These are phyloP conservation scores for Marasmius sp. DNA, from an alignment of 1,284 basidiomycete species.

Conservation along the genomic window DNA sequence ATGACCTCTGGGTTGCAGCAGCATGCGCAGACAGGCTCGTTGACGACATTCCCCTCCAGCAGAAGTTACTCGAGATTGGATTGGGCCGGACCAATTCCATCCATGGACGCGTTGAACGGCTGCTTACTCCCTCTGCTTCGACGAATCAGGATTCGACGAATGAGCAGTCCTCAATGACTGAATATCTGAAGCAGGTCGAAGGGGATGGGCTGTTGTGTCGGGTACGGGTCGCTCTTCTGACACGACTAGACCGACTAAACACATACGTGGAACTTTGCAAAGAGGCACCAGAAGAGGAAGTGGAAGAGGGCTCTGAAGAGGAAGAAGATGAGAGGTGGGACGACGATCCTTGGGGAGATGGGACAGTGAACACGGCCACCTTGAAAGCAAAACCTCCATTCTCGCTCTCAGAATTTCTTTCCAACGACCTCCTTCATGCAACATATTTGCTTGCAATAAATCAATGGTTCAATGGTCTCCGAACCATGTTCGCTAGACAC, in stretches of 20 bases:
- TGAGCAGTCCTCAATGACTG: constrained; percentile 33
- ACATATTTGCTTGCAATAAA: constrained; percentile 68
- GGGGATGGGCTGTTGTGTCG: constrained; percentile 63
- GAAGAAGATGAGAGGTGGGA: constrained; percentile 60
- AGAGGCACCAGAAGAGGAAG: constrained; percentile 29
- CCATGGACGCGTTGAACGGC: constrained; percentile 45
- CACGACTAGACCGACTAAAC: constrained; percentile 64
- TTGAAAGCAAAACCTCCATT: constrained; percentile 39
- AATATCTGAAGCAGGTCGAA: constrained; percentile 50
- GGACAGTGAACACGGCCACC: constrained; percentile 27
- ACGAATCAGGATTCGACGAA: constrained; percentile 25
- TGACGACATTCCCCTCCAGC: constrained; percentile 55
- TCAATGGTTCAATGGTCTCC: constrained; percentile 58
- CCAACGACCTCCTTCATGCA: constrained; percentile 53
- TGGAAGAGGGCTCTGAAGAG: constrained; percentile 23
- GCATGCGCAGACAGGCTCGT: constrained; percentile 71
- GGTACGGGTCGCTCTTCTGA: constrained; percentile 61
- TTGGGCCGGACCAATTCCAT: constrained; percentile 54
- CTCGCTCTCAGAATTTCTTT: constrained; percentile 64
- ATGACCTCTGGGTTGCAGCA: constrained; percentile 74
- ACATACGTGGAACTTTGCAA: constrained; percentile 64
- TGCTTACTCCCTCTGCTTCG: constrained; percentile 8
- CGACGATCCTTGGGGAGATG: constrained; percentile 80
- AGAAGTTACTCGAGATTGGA: constrained; percentile 59
- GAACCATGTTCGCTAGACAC: constrained; percentile 60